A percentile compares a stretch with the other conserved stretches of the same genome.
phyloP scores from a whole-genome alignment of 768 basidiomycete species.

The Gloeopeniophorella convolvens region DNA sequence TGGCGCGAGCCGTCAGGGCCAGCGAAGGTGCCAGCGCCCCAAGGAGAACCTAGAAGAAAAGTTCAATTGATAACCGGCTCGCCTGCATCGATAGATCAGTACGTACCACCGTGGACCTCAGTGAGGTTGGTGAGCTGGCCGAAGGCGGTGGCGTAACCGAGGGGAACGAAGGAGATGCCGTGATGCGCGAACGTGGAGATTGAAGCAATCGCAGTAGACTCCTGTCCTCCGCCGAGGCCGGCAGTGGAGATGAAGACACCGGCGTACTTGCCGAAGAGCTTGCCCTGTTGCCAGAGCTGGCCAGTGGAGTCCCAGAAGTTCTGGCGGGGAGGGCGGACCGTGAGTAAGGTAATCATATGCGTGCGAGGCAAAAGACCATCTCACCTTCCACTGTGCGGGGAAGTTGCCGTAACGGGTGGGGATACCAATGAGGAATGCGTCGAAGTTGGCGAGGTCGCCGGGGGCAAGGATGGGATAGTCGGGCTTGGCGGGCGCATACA shows the following conservation, averaged over 20 bases:
- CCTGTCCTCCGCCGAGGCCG: slow-evolving; percentile 78
- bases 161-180: slow-evolving; percentile 64
- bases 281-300: slow-evolving; percentile 51
- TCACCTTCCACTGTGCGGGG: slow-evolving; percentile 73
- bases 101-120: slow-evolving; percentile 56
- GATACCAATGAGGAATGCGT: slow-evolving; percentile 72
- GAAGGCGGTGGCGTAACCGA: slow-evolving; percentile 56
- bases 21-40: slow-evolving; percentile 67
- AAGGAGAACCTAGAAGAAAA: slow-evolving; percentile 51
- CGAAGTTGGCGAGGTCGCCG: slow-evolving; percentile 47
- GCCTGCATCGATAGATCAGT: not conserved
- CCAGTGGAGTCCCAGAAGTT: slow-evolving; percentile 76
- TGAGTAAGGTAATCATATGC: not conserved
- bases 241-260: slow-evolving; percentile 69
- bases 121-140: slow-evolving; percentile 34
- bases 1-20: slow-evolving; percentile 39
- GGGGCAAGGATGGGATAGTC: slow-evolving; percentile 63
- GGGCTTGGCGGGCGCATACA: slow-evolving; percentile 69
- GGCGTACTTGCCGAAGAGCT: slow-evolving; percentile 68
- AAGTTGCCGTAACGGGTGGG: slow-evolving; percentile 79
- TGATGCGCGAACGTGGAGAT: slow-evolving; percentile 65
- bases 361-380: slow-evolving; percentile 7
- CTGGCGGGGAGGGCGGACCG: slow-evolving; percentile 28
- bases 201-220: slow-evolving; percentile 43
- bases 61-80: not conserved